Conservation (phyloP, 352 stramenopile genomes). For the Elongisporangium senticosum region DNA sequence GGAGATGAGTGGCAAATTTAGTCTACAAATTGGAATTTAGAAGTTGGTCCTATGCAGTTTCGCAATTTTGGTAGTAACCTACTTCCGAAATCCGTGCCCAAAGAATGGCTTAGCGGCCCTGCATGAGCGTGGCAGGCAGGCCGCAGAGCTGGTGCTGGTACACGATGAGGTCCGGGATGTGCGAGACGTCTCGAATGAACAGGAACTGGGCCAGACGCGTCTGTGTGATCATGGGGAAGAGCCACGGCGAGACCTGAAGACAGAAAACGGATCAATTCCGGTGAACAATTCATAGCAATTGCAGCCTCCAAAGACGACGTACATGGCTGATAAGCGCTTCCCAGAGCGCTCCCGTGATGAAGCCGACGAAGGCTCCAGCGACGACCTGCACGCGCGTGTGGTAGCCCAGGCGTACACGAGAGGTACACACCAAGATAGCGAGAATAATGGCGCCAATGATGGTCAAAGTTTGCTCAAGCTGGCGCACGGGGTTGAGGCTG, state of each 20-base stretch:
- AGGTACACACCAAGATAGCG: slow-evolving; percentile 56
- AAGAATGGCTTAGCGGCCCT: neutral
- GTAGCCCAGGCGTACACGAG: slow-evolving; percentile 73
- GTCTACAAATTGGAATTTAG: neutral
- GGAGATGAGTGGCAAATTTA: neutral
- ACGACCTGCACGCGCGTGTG: slow-evolving; percentile 71
- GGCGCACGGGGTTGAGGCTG: slow-evolving; percentile 36
- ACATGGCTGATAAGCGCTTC: slow-evolving; percentile 34
- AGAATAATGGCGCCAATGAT: slow-evolving; percentile 43
- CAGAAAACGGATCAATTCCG: neutral
- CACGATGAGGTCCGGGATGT: slow-evolving; percentile 74
- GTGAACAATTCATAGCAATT: neutral
- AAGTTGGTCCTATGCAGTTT: neutral
- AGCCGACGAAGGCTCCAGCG: slow-evolving; percentile 45
- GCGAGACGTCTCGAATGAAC: slow-evolving; percentile 66
- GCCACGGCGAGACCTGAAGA: slow-evolving; percentile 31
- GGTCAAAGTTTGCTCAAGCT: slow-evolving; percentile 55
- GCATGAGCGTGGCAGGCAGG: slow-evolving; percentile 5
- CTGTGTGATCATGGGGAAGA: slow-evolving; percentile 56
- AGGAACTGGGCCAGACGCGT: slow-evolving; percentile 47
- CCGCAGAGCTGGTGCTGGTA: slow-evolving; percentile 63
- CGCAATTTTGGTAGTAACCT: neutral
- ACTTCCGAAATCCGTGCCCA: neutral
- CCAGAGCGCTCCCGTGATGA: slow-evolving; percentile 41
- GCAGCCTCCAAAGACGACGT: slow-evolving; percentile 1